These are phyloP conservation scores for Andalucia godoyi DNA, from an alignment of 78 protist genomes.

Conservation along the genomic window DNA sequence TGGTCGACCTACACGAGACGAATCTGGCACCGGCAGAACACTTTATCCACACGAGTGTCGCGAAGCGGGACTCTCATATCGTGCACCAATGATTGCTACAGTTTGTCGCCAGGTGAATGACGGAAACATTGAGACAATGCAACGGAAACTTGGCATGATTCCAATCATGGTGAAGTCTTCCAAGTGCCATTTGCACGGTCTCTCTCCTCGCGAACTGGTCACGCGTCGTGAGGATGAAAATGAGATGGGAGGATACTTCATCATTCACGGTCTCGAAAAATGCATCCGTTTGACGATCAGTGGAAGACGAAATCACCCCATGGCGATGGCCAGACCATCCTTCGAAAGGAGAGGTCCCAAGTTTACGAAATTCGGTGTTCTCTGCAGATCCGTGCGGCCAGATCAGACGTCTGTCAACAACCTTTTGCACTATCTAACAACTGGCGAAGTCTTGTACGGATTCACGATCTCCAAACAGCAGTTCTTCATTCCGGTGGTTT, in stretches of 20 bases:
- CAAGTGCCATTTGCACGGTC: slow-evolving; percentile 30
- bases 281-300: slow-evolving; percentile 73
- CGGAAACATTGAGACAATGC: background rate
- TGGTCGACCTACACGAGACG: too few relatives aligned
- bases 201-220: slow-evolving; percentile 6
- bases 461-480: slow-evolving; percentile 53
- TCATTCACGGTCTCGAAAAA: slow-evolving; percentile 79
- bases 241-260: slow-evolving; percentile 90
- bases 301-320: slow-evolving; percentile 55
- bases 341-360: slow-evolving; percentile 61
- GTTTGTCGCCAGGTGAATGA: background rate
- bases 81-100: background rate
- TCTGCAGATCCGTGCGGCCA: slow-evolving; percentile 70
- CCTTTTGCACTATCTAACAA: slow-evolving; percentile 63
- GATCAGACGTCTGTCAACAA: slow-evolving; percentile 62
- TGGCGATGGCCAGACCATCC: slow-evolving; percentile 46
- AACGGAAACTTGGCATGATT: background rate
- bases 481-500: slow-evolving; percentile 67
- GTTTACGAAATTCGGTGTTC: slow-evolving; percentile 66
- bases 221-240: slow-evolving; percentile 29
- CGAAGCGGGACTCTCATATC: slow-evolving; percentile 10
- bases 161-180: slow-evolving; percentile 35
- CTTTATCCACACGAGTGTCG: slow-evolving; percentile 8
- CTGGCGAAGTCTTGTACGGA: slow-evolving; percentile 56
- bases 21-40: too few relatives aligned